Conservation (phyloP, 768 basidiomycete genomes). For the Mycena epipterygia region DNA sequence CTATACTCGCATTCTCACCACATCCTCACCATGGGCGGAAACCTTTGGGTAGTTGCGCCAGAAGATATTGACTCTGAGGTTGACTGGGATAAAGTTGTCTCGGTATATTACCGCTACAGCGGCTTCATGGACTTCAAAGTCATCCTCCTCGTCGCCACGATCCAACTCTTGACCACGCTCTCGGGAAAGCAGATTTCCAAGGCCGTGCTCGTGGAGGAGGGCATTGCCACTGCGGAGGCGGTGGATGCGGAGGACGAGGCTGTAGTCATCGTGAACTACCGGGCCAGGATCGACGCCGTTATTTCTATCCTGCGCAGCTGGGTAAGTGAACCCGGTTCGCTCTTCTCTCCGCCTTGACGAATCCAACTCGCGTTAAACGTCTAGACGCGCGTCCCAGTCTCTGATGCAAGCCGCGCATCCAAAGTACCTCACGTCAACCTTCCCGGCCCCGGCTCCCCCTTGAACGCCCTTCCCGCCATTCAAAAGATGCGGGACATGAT, state of each 20-base stretch:
- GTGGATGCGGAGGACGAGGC: neutral
- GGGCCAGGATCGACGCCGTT: slow-evolving; percentile 13
- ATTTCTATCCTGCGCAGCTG: slow-evolving; percentile 7
- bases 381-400: neutral
- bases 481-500: too few relatives aligned
- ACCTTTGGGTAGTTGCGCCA: too few relatives aligned
- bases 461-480: neutral
- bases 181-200: neutral
- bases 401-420: neutral
- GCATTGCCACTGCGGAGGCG: slow-evolving; percentile 1
- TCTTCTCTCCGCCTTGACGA: neutral
- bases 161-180: neutral
- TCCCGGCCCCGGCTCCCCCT: neutral
- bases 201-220: slow-evolving; percentile 12
- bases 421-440: neutral
- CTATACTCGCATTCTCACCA: too few relatives aligned
- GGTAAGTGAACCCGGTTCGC: neutral
- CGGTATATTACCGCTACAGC: neutral
- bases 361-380: too few relatives aligned
- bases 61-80: too few relatives aligned
- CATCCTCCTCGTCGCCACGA: neutral
- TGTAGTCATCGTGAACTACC: slow-evolving; percentile 28
- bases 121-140: neutral
- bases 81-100: neutral
- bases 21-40: too few relatives aligned